Conservation (phyloP, 31 red algal species). For the Endocladia muricata region DNA sequence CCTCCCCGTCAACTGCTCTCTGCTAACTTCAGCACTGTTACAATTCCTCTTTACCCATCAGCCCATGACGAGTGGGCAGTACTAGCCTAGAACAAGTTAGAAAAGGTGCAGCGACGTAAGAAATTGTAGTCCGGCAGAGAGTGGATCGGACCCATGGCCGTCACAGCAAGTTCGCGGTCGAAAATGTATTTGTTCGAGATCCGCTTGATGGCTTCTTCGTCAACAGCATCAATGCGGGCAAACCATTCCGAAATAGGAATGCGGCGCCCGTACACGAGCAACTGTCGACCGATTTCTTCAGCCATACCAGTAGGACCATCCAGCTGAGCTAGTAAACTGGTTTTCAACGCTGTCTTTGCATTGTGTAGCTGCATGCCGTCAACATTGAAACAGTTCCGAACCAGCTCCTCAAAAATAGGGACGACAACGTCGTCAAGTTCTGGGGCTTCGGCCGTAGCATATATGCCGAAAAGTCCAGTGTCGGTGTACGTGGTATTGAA, state of each 20-base stretch:
- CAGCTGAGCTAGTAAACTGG: conserved; percentile 75
- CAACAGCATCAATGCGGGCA: conserved; percentile 98
- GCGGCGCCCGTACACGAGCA: conserved; percentile 94
- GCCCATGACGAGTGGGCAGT: too few relatives aligned
- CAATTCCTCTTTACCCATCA: too few relatives aligned
- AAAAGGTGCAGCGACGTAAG: conserved; percentile 91
- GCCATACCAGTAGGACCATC: conserved; percentile 86
- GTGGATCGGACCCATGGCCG: conserved; percentile 93
- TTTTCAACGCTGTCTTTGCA: conserved; percentile 92
- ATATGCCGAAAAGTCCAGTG: conserved; percentile 95
- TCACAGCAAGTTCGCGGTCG: conserved; percentile 92
- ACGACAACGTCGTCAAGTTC: conserved; percentile 93
- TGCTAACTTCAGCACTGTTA: too few relatives aligned
- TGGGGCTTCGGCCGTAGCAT: conserved; percentile 67
- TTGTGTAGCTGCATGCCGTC: conserved; percentile 79
- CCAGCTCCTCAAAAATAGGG: conserved; percentile 72
- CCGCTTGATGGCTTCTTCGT: conserved; percentile 76
- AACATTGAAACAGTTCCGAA: conserved; percentile 76
- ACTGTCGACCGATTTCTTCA: conserved; percentile 94
- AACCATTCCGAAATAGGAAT: conserved; percentile 96
- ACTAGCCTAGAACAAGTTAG: conserved; percentile 80
- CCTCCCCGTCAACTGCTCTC: too few relatives aligned
- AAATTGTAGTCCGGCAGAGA: conserved; percentile 91
- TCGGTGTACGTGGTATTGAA: conserved; percentile 99
- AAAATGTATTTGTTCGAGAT: conserved; percentile 94